A percentile compares a stretch with the other conserved stretches of the same genome.
These are phyloP conservation scores for Haplosporangium sp. DNA, from an alignment of 371 early-diverging fungal species.

Conservation along the genomic window DNA sequence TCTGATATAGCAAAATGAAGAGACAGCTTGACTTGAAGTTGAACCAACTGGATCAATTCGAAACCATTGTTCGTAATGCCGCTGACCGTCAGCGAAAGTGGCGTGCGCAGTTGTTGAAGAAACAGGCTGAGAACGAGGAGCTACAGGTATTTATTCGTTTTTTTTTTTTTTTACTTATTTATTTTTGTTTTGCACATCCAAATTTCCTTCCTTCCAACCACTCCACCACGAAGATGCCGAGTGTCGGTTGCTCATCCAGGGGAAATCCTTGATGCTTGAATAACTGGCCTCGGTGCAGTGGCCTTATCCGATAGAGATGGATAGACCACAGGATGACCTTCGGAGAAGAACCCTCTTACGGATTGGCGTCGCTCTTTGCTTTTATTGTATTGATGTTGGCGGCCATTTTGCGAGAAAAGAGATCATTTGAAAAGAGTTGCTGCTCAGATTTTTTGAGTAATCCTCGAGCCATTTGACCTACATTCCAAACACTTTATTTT, in stretches of 20 bases:
- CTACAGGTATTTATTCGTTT: slow-evolving; percentile 28
- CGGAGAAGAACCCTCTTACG: slow-evolving; percentile 29
- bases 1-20: slow-evolving; percentile 41
- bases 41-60: slow-evolving; percentile 35
- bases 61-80: slow-evolving; percentile 40
- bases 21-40: slow-evolving; percentile 39
- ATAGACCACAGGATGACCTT: slow-evolving; percentile 52
- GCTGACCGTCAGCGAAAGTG: slow-evolving; percentile 45
- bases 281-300: slow-evolving; percentile 26
- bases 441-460: slow-evolving; percentile 49
- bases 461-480: slow-evolving; percentile 55
- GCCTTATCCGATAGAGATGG: slow-evolving; percentile 51
- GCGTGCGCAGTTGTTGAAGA: slow-evolving; percentile 38
- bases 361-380: background rate
- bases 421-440: slow-evolving; percentile 54
- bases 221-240: slow-evolving; percentile 37
- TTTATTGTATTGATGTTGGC: no score
- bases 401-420: no score
- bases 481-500: slow-evolving; percentile 11
- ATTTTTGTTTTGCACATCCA: background rate
- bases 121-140: slow-evolving; percentile 37
- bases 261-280: background rate
- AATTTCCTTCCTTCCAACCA: background rate
- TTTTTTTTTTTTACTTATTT: no score
- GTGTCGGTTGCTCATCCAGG: background rate